These are phyloP conservation scores for Lenzites betulinus DNA, from an alignment of 768 basidiomycete species.

Conservation along the genomic window DNA sequence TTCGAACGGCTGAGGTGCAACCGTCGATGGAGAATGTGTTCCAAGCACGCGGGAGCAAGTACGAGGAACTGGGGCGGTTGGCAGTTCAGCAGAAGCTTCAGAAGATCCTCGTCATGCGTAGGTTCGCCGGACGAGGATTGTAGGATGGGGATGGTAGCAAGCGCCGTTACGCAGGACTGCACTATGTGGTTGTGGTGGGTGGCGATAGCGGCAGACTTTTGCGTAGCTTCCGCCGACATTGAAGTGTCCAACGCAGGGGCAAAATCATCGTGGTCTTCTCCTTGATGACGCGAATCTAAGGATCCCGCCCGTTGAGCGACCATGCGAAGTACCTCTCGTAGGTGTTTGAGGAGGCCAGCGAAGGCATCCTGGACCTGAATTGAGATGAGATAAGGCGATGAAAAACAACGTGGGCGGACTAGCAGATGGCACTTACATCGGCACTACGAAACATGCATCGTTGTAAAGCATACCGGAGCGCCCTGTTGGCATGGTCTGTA, in stretches of 20 bases:
- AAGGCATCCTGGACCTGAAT: conserved; percentile 57
- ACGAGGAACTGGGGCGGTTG: conserved; percentile 58
- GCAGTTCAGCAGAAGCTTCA: conserved; percentile 51
- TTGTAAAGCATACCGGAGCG: conserved; percentile 47
- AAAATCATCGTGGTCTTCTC: conserved; percentile 59
- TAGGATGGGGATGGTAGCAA: conserved; percentile 63
- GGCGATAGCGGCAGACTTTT: background rate
- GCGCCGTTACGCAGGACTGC: conserved; percentile 58
- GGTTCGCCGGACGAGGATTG: conserved; percentile 59
- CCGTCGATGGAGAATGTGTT: conserved; percentile 53
- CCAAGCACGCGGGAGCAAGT: conserved; percentile 57
- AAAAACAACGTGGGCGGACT: background rate
- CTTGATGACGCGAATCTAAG: conserved; percentile 31
- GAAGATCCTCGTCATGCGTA: conserved; percentile 62
- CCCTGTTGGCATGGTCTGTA: conserved; percentile 11
- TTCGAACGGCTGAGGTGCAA: conserved; percentile 54
- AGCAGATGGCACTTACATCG: conserved; percentile 52
- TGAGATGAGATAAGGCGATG: background rate
- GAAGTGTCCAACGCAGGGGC: conserved; percentile 40
- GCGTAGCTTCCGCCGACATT: background rate
- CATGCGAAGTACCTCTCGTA: conserved; percentile 47
- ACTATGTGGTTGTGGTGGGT: conserved; percentile 36
- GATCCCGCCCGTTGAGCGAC: conserved; percentile 36
- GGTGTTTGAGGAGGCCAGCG: conserved; percentile 26
- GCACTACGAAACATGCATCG: conserved; percentile 63